phyloP scores from a whole-genome alignment of 31 red algal genomes.

The Pterothamnion heteromorphum region DNA sequence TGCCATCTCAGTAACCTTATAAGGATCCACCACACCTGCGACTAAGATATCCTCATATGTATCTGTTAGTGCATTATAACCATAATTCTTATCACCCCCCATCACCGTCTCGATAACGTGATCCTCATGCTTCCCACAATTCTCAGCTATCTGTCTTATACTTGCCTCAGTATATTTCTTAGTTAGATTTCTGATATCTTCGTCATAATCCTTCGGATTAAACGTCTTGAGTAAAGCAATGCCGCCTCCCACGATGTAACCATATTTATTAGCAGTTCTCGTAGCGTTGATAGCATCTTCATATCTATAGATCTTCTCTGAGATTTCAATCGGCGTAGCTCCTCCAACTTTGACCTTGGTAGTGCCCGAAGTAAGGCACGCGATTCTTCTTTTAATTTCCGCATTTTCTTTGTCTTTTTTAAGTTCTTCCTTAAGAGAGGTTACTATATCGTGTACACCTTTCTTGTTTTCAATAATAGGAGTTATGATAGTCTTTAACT shows the following conservation, averaged over 20 bases:
- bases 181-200: slow-evolving; percentile 69
- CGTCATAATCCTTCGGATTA: slow-evolving; percentile 73
- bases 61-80: slow-evolving; percentile 80
- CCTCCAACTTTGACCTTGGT: slow-evolving; percentile 88
- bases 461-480: slow-evolving; percentile 77
- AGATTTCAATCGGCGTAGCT: slow-evolving; percentile 89
- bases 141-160: slow-evolving; percentile 73
- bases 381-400: slow-evolving; percentile 84
- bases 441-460: no score
- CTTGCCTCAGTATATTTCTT: slow-evolving; percentile 64
- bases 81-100: slow-evolving; percentile 59
- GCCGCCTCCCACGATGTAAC: slow-evolving; percentile 86
- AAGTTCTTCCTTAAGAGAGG: slow-evolving; percentile 61
- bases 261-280: slow-evolving; percentile 88
- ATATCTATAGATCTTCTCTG: slow-evolving; percentile 91
- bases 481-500: slow-evolving; percentile 65
- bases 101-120: slow-evolving; percentile 75
- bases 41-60: slow-evolving; percentile 75
- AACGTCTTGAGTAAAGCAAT: slow-evolving; percentile 49
- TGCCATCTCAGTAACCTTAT: slow-evolving; percentile 75
- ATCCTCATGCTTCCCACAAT: slow-evolving; percentile 80
- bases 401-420: slow-evolving; percentile 82
- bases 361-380: slow-evolving; percentile 78
- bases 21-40: slow-evolving; percentile 78
- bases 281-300: slow-evolving; percentile 95